A percentile compares a stretch with the other conserved stretches of the same genome.
Evolutionary conservation across 371 early-diverging fungal genomes (phyloP).

Genomic region (Blakeslea trispora): DNA sequence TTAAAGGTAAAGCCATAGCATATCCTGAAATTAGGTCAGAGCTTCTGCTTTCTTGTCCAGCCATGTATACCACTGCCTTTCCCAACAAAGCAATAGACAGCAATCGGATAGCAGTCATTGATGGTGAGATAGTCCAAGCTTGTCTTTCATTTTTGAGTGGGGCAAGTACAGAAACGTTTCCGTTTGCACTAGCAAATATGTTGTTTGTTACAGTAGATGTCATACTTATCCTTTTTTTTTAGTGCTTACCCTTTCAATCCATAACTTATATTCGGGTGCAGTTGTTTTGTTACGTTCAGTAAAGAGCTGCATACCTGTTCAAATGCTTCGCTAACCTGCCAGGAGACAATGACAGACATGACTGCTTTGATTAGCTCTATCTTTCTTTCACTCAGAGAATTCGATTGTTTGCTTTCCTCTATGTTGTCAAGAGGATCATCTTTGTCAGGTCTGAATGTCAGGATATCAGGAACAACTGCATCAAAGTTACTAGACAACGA

Average conservation of each 20-base stretch:
- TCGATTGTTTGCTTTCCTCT: constrained; percentile 13
- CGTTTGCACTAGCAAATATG: constrained; percentile 35
- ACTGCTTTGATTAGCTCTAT: constrained; percentile 40
- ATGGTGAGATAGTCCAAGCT: constrained; percentile 64
- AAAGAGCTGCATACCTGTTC: constrained; percentile 34
- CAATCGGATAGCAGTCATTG: constrained; percentile 61
- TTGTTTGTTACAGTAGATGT: not conserved
- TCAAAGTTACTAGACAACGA: constrained; percentile 40
- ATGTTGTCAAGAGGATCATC: constrained; percentile 40
- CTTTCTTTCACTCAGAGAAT: constrained; percentile 25
- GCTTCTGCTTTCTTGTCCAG: constrained; percentile 53
- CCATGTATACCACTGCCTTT: constrained; percentile 48
- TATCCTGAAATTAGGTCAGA: constrained; percentile 52
- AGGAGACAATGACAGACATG: constrained; percentile 53
- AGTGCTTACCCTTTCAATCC: constrained; percentile 65
- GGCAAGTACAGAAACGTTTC: constrained; percentile 62
- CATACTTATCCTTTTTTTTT: not conserved
- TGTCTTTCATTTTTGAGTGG: constrained; percentile 36
- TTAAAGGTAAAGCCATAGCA: constrained; percentile 54
- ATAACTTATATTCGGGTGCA: constrained; percentile 41
- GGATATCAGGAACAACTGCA: constrained; percentile 38
- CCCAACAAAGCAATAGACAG: constrained; percentile 60
- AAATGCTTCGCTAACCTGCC: constrained; percentile 55
- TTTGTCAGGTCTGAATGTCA: constrained; percentile 32
- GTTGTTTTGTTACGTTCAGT: constrained; percentile 25